Evolutionary conservation across 345 rosid species (phyloP).

Genomic region (Salix udensis): DNA sequence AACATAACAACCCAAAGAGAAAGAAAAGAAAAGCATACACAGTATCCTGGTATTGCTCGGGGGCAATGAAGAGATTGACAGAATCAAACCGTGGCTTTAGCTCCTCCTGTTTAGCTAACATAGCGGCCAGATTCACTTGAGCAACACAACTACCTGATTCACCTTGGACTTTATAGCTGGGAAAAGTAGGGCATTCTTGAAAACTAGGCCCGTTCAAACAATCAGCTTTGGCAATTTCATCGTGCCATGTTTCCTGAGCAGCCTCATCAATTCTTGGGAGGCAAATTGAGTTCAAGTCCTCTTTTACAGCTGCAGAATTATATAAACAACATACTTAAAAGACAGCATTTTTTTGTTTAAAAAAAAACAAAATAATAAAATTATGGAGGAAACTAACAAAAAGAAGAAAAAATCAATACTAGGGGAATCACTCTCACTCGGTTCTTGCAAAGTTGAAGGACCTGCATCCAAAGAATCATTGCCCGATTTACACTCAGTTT

Average conservation of each 20-base stretch:
- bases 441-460: constrained; percentile 28
- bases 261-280: constrained; percentile 21
- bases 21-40: constrained; percentile 20
- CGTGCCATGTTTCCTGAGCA: constrained; percentile 18
- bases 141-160: constrained; percentile 13
- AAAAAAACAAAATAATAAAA: background rate
- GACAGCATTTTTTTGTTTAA: background rate
- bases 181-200: constrained; percentile 15
- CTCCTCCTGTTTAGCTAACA: constrained; percentile 23
- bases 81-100: constrained; percentile 22
- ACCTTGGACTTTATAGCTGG: background rate
- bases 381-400: constrained; percentile 2
- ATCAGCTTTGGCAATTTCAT: constrained; percentile 16
- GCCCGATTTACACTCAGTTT: constrained; percentile 25
- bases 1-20: background rate
- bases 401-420: constrained; percentile 2
- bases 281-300: constrained; percentile 25
- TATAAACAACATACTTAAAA: background rate
- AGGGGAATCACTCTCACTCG: constrained; percentile 14
- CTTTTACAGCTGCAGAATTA: constrained; percentile 25
- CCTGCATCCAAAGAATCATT: constrained; percentile 15
- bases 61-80: constrained; percentile 11
- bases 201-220: constrained; percentile 20
- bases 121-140: constrained; percentile 16
- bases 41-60: constrained; percentile 20